Conservation (phyloP, 164 flowering plant species). For the Saururus chinensis region DNA sequence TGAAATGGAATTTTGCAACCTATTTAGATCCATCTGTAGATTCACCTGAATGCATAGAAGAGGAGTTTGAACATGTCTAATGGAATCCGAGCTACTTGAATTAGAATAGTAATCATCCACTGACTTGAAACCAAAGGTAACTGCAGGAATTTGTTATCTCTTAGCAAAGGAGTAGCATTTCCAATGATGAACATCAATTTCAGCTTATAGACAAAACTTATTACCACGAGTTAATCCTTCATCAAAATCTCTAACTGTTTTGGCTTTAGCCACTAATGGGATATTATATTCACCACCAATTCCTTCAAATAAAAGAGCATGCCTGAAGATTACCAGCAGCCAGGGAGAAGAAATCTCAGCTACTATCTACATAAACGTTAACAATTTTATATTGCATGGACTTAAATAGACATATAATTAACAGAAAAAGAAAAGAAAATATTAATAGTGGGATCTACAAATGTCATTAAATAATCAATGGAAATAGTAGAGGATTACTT, state of each 20-base stretch:
- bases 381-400: too few species aligned
- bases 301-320: slow-evolving; percentile 69
- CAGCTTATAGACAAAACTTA: background rate
- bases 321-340: slow-evolving; percentile 32
- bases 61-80: slow-evolving; percentile 60
- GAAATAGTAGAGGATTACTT: slow-evolving; percentile 28
- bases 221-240: slow-evolving; percentile 77
- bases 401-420: too few species aligned
- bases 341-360: background rate
- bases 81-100: slow-evolving; percentile 72
- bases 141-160: slow-evolving; percentile 27
- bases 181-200: background rate
- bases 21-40: background rate
- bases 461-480: background rate
- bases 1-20: too few species aligned
- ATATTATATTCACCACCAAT: slow-evolving; percentile 73
- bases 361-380: too few species aligned
- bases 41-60: slow-evolving; percentile 87
- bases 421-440: too few species aligned
- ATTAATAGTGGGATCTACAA: background rate
- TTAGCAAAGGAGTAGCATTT: slow-evolving; percentile 3
- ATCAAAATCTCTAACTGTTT: slow-evolving; percentile 78
- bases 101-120: slow-evolving; percentile 82
- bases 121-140: slow-evolving; percentile 90
- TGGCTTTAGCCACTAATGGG: slow-evolving; percentile 53